phyloP scores from a whole-genome alignment of 331 rosid genomes.

The Acacia concinna region DNA sequence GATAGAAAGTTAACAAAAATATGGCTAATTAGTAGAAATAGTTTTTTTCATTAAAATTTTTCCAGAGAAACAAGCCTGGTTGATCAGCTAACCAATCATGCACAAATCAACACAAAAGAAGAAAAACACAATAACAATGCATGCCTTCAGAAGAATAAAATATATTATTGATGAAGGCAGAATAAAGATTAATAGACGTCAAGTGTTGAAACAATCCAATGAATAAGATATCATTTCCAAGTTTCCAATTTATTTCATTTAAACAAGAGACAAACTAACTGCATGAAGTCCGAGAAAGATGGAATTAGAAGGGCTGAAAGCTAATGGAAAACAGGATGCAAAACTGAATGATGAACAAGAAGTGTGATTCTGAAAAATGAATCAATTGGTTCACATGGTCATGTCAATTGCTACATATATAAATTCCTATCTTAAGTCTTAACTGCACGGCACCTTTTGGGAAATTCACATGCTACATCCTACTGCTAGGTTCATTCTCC shows the following conservation, averaged over 20 bases:
- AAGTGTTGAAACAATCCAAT: neutral
- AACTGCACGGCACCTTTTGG: neutral
- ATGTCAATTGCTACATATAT: neutral
- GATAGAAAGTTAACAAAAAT: constrained; percentile 23
- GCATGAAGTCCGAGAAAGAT: neutral
- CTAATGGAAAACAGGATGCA: neutral
- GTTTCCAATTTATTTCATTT: neutral
- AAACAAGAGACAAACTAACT: neutral
- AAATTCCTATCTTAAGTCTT: neutral
- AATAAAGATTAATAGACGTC: neutral
- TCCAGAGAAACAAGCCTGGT: neutral
- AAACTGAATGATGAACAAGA: neutral
- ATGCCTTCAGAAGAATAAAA: constrained; percentile 1
- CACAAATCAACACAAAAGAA: constrained; percentile 5
- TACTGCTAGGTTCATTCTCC: neutral
- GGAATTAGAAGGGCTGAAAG: neutral
- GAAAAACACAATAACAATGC: neutral
- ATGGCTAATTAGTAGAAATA: neutral
- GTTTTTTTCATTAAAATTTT: neutral
- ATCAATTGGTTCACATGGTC: neutral
- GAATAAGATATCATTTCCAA: constrained; percentile 20
- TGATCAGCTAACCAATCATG: constrained; percentile 1
- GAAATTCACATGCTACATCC: neutral
- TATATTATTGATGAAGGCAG: neutral
- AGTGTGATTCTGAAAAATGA: neutral